phyloP scores from a whole-genome alignment of 129 eudicot genomes.

The Saposhnikovia divaricata region DNA sequence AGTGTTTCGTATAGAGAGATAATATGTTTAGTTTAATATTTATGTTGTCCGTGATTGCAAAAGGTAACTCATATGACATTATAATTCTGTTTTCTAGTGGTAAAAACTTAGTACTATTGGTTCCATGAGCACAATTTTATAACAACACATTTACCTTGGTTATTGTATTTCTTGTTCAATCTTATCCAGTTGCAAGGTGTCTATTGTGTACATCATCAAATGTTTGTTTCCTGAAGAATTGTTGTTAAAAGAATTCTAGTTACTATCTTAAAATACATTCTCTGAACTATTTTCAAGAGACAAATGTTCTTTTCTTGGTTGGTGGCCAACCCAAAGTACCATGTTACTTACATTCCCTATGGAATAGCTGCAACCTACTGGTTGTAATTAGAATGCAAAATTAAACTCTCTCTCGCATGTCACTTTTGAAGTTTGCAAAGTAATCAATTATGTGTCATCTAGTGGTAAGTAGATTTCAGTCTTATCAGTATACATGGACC shows the following conservation, averaged over 20 bases:
- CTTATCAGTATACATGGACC: not conserved
- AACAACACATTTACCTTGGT: not conserved
- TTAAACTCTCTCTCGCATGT: no score
- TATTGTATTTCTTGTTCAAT: not conserved
- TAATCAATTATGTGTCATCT: not conserved
- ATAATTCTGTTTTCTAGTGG: not conserved
- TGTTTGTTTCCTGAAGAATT: not conserved
- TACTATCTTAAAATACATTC: not conserved
- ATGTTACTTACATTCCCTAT: not conserved
- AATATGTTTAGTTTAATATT: not conserved
- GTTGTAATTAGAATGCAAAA: not conserved
- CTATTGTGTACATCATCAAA: not conserved
- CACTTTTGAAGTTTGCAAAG: not conserved
- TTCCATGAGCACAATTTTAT: not conserved
- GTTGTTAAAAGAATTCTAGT: not conserved
- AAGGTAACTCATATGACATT: not conserved
- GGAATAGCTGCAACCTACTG: not conserved
- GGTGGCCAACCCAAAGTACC: not conserved
- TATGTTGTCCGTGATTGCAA: not conserved
- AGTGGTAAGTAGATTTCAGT: not conserved
- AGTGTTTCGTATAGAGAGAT: not conserved
- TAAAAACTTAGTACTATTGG: not conserved
- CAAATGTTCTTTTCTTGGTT: not conserved
- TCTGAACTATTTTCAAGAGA: not conserved
- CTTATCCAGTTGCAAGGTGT: not conserved